phyloP scores from a whole-genome alignment of 192 early-diverging fungal genomes.

The Oehlia diaphana region DNA sequence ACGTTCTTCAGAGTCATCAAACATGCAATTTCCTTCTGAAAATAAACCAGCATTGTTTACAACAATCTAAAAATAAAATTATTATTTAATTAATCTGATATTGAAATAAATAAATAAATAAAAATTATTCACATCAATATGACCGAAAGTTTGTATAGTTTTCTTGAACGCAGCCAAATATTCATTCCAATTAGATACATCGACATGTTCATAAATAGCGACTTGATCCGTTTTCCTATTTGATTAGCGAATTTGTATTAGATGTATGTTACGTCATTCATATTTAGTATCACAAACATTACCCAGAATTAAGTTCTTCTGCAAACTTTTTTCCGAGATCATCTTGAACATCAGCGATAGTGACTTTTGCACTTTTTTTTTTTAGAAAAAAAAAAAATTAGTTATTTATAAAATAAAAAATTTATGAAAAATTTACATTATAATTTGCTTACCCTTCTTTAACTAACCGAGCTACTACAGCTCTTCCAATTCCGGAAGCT shows the following conservation, averaged over 20 bases:
- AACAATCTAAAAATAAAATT: not conserved
- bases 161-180: slow-evolving; percentile 38
- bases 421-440: not conserved
- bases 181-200: slow-evolving; percentile 44
- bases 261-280: too few relatives aligned
- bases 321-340: slow-evolving; percentile 34
- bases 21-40: not conserved
- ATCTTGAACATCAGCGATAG: slow-evolving; percentile 57
- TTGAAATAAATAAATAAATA: too few relatives aligned
- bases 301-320: slow-evolving; percentile 32
- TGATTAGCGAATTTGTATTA: not conserved
- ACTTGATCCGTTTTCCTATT: slow-evolving; percentile 33
- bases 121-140: slow-evolving; percentile 37
- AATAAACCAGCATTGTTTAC: not conserved
- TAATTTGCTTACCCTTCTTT: not conserved
- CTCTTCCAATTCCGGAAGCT: not conserved
- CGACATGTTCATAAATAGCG: slow-evolving; percentile 50
- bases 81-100: too few relatives aligned
- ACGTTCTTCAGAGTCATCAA: not conserved
- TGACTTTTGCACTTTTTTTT: slow-evolving; percentile 54
- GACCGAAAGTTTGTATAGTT: slow-evolving; percentile 53
- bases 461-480: not conserved
- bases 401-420: too few relatives aligned
- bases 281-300: slow-evolving; percentile 13
- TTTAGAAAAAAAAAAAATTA: too few relatives aligned